Percentiles rank a stretch among this genome's conserved stretches.
phyloP scores from a whole-genome alignment of 2,329 filamentous ascomycete species.

The Neopestalotiopsis sp. region DNA sequence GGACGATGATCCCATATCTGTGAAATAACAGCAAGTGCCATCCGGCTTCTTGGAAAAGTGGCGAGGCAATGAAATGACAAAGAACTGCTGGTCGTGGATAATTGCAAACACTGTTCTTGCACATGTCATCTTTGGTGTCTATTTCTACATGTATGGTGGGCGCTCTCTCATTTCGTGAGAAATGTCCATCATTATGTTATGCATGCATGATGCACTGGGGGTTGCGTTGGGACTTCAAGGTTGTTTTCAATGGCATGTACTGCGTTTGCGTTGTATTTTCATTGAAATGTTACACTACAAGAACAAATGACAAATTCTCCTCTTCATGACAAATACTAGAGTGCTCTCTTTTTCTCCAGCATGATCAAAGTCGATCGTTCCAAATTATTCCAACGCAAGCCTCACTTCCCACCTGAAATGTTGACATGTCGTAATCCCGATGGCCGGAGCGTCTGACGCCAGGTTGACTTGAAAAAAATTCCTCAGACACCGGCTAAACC shows the following conservation, averaged over 20 bases:
- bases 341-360: neutral
- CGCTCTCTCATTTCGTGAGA: neutral
- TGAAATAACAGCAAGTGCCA: constrained; percentile 24
- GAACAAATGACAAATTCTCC: neutral
- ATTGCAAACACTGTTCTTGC: constrained; percentile 18
- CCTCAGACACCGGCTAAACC: constrained; percentile 4
- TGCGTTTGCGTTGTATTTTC: neutral
- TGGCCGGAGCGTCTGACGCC: constrained; percentile 3
- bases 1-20: constrained; percentile 25
- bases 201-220: neutral
- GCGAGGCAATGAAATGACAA: constrained; percentile 16
- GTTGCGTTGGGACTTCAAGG: neutral
- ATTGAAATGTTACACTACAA: no score
- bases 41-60: constrained; percentile 23
- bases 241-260: neutral
- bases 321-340: neutral
- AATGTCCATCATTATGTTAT: neutral
- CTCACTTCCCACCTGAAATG: neutral
- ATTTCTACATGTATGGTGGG: neutral
- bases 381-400: neutral
- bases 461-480: constrained; percentile 5
- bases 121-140: constrained; percentile 32
- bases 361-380: neutral
- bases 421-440: constrained; percentile 7
- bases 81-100: constrained; percentile 5